These are phyloP conservation scores for Dillenia turbinata DNA, from an alignment of 164 flowering plant genomes.

Conservation along the genomic window DNA sequence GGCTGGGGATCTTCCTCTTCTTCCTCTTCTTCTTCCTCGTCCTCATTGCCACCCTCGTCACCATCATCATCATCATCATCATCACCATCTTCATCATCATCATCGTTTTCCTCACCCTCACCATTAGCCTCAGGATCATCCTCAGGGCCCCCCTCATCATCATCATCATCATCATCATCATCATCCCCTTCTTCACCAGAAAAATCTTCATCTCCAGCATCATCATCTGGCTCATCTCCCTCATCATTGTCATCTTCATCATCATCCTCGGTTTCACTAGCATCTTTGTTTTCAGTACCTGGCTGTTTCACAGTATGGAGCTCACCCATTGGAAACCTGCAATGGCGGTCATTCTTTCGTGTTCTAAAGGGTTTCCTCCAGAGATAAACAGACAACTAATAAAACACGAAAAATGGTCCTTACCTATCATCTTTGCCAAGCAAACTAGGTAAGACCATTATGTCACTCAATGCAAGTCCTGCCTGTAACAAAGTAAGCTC, in stretches of 20 bases:
- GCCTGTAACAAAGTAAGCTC: too few relatives aligned
- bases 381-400: too few relatives aligned
- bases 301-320: slow-evolving; percentile 24
- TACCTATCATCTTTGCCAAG: too few relatives aligned
- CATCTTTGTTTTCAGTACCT: slow-evolving; percentile 34
- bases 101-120: slow-evolving; percentile 24
- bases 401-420: too few relatives aligned
- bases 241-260: slow-evolving; percentile 38
- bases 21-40: slow-evolving; percentile 18
- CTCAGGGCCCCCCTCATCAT: slow-evolving; percentile 41
- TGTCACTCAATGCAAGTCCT: too few relatives aligned
- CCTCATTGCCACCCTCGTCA: neutral
- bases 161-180: slow-evolving; percentile 15
- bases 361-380: too few relatives aligned
- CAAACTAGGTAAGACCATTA: too few relatives aligned
- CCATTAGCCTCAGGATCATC: slow-evolving; percentile 39
- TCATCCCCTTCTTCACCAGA: slow-evolving; percentile 13
- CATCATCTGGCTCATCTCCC: slow-evolving; percentile 15
- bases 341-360: too few relatives aligned
- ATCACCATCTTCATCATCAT: slow-evolving; percentile 16
- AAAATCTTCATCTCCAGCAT: slow-evolving; percentile 43
- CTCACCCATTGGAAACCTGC: slow-evolving; percentile 36
- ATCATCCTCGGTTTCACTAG: slow-evolving; percentile 39
- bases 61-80: too few relatives aligned
- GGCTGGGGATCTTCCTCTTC: slow-evolving; percentile 33